Conservation (phyloP, 306 rosid genomes). For the Lathyrus aphaca region DNA sequence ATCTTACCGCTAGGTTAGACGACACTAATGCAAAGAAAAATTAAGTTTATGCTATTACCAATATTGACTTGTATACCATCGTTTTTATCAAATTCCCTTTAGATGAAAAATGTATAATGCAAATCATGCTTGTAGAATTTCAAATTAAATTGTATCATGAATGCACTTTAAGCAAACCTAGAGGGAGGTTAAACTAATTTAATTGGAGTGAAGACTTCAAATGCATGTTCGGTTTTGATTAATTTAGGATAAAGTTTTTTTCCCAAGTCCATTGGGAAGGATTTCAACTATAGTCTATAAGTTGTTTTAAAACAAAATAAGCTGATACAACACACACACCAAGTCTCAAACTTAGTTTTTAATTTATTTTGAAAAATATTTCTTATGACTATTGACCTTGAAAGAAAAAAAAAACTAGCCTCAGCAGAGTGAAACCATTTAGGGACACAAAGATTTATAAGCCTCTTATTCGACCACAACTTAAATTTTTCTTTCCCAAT, state of each 20-base stretch:
- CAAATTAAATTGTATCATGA: not conserved
- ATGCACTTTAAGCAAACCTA: slow-evolving; percentile 13
- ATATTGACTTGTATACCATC: not conserved
- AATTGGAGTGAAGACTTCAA: slow-evolving; percentile 19
- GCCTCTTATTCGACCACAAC: slow-evolving; percentile 9
- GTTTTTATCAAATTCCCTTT: slow-evolving; percentile 8
- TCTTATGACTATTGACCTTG: slow-evolving; percentile 9
- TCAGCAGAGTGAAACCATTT: slow-evolving; percentile 10
- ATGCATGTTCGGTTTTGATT: slow-evolving; percentile 6
- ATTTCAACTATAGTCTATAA: slow-evolving; percentile 17
- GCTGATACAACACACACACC: slow-evolving; percentile 13
- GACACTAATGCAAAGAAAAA: slow-evolving; percentile 14
- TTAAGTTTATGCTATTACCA: not conserved
- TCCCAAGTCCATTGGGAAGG: not conserved
- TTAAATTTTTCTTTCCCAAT: slow-evolving; percentile 31
- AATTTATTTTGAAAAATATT: slow-evolving; percentile 2
- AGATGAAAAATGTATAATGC: slow-evolving; percentile 15
- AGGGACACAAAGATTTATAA: not conserved
- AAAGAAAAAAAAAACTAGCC: slow-evolving; percentile 6
- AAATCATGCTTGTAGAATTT: slow-evolving; percentile 13
- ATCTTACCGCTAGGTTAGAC: not conserved
- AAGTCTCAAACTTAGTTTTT: slow-evolving; percentile 16
- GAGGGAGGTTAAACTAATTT: not conserved
- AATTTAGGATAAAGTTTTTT: not conserved
- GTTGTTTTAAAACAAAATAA: slow-evolving; percentile 11